Evolutionary conservation across 805 yeast species (phyloP).

Genomic region (Candida hispaniensis): DNA sequence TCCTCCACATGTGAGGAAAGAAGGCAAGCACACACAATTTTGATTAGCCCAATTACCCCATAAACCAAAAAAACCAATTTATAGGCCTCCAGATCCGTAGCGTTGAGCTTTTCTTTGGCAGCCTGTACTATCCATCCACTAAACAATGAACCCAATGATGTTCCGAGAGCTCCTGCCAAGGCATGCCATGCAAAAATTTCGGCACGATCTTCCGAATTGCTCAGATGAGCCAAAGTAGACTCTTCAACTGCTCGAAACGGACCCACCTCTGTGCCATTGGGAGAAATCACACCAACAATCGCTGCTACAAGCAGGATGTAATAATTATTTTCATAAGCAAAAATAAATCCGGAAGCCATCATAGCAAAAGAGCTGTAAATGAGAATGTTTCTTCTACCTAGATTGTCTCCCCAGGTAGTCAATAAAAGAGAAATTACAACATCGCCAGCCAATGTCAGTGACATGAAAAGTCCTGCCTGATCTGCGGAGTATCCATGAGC

Average conservation of each 20-base stretch:
- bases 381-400: slow-evolving; percentile 62
- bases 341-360: slow-evolving; percentile 55
- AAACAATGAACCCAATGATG: slow-evolving; percentile 57
- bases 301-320: slow-evolving; percentile 56
- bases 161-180: slow-evolving; percentile 56
- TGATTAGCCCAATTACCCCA: slow-evolving; percentile 40
- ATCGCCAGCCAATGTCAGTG: slow-evolving; percentile 71
- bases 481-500: slow-evolving; percentile 45
- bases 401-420: slow-evolving; percentile 64
- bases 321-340: slow-evolving; percentile 47
- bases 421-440: slow-evolving; percentile 56
- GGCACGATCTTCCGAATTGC: slow-evolving; percentile 40
- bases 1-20: slow-evolving; percentile 31
- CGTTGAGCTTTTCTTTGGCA: slow-evolving; percentile 16
- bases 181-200: slow-evolving; percentile 69
- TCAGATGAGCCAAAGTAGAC: slow-evolving; percentile 67
- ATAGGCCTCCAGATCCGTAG: slow-evolving; percentile 32
- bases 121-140: slow-evolving; percentile 39
- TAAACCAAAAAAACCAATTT: slow-evolving; percentile 45
- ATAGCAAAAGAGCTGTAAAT: slow-evolving; percentile 54
- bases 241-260: slow-evolving; percentile 85
- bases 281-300: slow-evolving; percentile 74
- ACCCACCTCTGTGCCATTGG: slow-evolving; percentile 84
- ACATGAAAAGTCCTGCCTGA: slow-evolving; percentile 68
- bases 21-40: slow-evolving; percentile 36